phyloP scores from a whole-genome alignment of 768 basidiomycete genomes.

The Tricholoma matsutake region DNA sequence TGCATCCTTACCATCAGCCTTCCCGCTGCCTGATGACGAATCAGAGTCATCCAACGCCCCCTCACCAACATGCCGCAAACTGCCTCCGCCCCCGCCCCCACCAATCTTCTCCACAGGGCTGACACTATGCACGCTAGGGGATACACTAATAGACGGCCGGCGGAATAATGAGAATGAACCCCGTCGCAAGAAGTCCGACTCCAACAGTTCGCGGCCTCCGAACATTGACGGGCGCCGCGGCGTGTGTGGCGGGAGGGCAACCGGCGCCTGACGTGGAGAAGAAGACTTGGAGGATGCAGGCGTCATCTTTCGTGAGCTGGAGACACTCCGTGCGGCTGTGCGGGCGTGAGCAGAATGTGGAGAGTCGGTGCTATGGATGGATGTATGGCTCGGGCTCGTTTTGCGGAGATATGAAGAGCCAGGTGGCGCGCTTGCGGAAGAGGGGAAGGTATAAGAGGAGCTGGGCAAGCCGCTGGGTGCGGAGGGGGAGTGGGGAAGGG shows the following conservation, averaged over 20 bases:
- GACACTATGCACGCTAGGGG: slow-evolving; percentile 31
- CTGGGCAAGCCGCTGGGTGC: slow-evolving; percentile 38
- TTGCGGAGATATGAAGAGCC: slow-evolving; percentile 17
- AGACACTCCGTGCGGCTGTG: slow-evolving; percentile 26
- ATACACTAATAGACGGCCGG: slow-evolving; percentile 39
- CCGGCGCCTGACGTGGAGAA: slow-evolving; percentile 47
- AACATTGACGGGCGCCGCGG: slow-evolving; percentile 39
- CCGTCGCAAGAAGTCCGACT: slow-evolving; percentile 31
- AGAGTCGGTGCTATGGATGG: slow-evolving; percentile 6
- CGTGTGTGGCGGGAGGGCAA: slow-evolving; percentile 44
- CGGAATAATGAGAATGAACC: slow-evolving; percentile 35
- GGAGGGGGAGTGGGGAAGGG: slow-evolving; percentile 32
- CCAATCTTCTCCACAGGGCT: slow-evolving; percentile 35
- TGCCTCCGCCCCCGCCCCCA: slow-evolving; percentile 25
- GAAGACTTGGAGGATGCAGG: slow-evolving; percentile 57
- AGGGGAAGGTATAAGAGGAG: slow-evolving; percentile 22
- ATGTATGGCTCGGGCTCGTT: slow-evolving; percentile 24
- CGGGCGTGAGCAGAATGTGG: slow-evolving; percentile 15
- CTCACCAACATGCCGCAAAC: slow-evolving; percentile 66
- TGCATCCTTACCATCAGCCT: slow-evolving; percentile 26
- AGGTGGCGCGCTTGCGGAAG: slow-evolving; percentile 9
- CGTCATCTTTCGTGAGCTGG: slow-evolving; percentile 45
- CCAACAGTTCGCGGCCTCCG: slow-evolving; percentile 32
- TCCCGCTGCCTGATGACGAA: slow-evolving; percentile 46
- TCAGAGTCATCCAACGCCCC: slow-evolving; percentile 79